Conservation (phyloP, 345 rosid species). For the Moricandia arvensis region DNA sequence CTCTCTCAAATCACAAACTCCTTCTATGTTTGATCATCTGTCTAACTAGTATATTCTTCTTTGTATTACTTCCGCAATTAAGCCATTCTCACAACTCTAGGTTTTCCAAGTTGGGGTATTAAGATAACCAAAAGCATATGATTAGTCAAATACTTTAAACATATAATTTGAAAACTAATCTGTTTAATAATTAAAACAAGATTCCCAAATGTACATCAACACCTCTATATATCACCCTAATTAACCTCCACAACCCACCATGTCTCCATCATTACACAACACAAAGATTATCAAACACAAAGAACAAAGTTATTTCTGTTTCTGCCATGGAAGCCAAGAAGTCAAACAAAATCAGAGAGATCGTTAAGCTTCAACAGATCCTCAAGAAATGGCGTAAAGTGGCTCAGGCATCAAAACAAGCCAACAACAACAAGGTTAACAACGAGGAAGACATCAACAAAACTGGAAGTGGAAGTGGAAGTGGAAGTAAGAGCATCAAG, state of each 20-base stretch:
- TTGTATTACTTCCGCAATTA: no score
- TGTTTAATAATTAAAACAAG: conserved; percentile 7
- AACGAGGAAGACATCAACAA: conserved; percentile 7
- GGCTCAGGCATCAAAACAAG: conserved; percentile 54
- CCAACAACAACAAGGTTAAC: conserved; percentile 20
- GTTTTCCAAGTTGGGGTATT: conserved; percentile 31
- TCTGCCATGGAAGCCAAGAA: conserved; percentile 65
- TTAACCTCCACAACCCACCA: conserved; percentile 28
- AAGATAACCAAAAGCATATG: conserved; percentile 28
- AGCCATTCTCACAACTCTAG: no score
- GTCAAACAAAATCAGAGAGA: conserved; percentile 91
- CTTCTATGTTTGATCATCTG: no score
- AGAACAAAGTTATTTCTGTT: conserved; percentile 2
- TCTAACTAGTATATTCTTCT: no score
- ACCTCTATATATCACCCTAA: conserved; percentile 31
- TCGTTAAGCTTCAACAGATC: conserved; percentile 86
- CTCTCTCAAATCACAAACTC: no score
- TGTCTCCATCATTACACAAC: conserved; percentile 29
- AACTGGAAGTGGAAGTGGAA: conserved; percentile 29
- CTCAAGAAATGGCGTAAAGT: conserved; percentile 91
- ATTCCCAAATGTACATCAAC: conserved; percentile 24
- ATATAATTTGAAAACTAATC: conserved; percentile 18
- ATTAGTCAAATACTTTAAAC: conserved; percentile 13
- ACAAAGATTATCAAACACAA: conserved; percentile 11
- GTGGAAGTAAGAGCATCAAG: conserved; percentile 55